Evolutionary conservation across 2,329 filamentous ascomycete genomes (phyloP), one percentile per base, ranked within the genome.

Genomic region (Xylaria digitata): DNA sequence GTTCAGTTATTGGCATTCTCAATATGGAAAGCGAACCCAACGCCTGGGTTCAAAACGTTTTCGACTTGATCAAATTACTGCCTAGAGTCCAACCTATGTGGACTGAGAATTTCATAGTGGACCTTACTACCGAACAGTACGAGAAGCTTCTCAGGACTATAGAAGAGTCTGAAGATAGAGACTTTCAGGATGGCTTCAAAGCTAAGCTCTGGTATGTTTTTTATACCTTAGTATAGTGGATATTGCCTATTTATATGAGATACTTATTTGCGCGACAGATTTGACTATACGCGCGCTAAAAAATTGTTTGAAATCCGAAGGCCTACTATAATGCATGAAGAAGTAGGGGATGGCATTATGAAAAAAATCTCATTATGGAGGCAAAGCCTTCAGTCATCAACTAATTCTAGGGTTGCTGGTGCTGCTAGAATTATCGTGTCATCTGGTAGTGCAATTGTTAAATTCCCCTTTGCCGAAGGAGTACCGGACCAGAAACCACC

Each of bases 81-180:
- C 57, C 26, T 26, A 2, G 26, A 26, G 26, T 26, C 26, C 26
- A 5, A 26, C 5, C 3, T 5, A 26, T 26, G n/a, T n/a, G n/a
- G n/a, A n/a, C n/a, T n/a, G n/a, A n/a, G n/a, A n/a, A n/a, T n/a
- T n/a, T n/a, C n/a, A n/a, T n/a, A n/a, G n/a, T n/a, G n/a, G n/a
- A n/a, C n/a, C 63, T 65, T 30, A 61, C 57, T 40, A 52, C 40
- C 15, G 52, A 65, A 52, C 57, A 65, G 11, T 65, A 61, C 52
- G 57, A 46, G 21, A 15, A 61, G 23, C 30, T 65, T 3, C 52
- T 61, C 19, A 53, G 21, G 21, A 52, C 26, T 30, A 30, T 65
- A 48, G 37, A 61, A 23, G 46, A 50, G 6, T 56, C 52, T 5
- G 34, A 61, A 37, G 57, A 65, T 65, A 46, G 11, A 17, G 23